Percentiles rank a stretch among this genome's conserved stretches.
These are phyloP conservation scores for Diospyros lotus DNA, from an alignment of 148 eudicot genomes.

Conservation along the genomic window DNA sequence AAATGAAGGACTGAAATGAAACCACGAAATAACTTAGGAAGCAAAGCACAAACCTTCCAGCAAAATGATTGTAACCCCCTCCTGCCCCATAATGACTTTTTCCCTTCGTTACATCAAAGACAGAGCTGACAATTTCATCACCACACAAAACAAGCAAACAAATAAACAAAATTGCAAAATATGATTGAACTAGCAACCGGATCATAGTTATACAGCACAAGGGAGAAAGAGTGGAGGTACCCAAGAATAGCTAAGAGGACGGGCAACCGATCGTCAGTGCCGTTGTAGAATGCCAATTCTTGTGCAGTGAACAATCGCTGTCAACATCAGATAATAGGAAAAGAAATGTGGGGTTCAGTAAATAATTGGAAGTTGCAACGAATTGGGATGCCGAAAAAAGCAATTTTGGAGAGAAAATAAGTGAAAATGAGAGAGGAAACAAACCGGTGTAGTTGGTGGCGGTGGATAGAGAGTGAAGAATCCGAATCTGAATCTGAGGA, in stretches of 20 bases:
- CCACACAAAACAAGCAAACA: background rate
- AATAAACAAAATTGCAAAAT: background rate
- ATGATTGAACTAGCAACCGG: background rate
- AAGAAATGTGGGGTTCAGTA: background rate
- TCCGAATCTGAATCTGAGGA: background rate
- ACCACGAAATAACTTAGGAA: background rate
- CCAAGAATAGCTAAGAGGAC: slow-evolving; percentile 12
- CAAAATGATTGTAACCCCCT: slow-evolving; percentile 86
- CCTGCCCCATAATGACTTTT: slow-evolving; percentile 82
- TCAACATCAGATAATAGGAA: background rate
- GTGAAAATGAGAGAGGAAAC: background rate
- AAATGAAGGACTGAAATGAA: background rate
- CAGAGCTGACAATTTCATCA: slow-evolving; percentile 53
- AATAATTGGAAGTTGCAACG: background rate
- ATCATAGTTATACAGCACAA: background rate
- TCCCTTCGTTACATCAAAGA: slow-evolving; percentile 90
- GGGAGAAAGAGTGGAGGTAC: slow-evolving; percentile 4
- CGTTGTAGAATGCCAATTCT: slow-evolving; percentile 10
- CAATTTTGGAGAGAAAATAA: background rate
- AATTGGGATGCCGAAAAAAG: background rate
- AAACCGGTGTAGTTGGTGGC: slow-evolving; percentile 5
- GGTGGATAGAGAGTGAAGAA: slow-evolving; percentile 11
- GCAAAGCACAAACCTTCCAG: slow-evolving; percentile 66
- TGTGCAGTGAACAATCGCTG: slow-evolving; percentile 3
- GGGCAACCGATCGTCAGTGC: slow-evolving; percentile 13